Conservation (phyloP, 1,284 basidiomycete genomes). For the Puccinia sorghi region DNA sequence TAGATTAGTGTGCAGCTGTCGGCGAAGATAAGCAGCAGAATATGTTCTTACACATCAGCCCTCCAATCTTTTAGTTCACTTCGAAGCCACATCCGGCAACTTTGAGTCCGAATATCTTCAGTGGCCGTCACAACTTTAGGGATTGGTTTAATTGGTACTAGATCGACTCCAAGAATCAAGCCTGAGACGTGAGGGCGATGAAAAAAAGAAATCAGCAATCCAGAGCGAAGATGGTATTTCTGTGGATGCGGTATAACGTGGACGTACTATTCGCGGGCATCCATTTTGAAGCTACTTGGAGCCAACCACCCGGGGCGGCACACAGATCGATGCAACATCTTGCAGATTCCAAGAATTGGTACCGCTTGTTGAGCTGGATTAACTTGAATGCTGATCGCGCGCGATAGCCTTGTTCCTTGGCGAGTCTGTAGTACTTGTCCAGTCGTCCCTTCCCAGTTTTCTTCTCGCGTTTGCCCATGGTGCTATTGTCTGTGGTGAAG, state of each 20-base stretch:
- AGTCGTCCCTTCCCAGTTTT: constrained; percentile 47
- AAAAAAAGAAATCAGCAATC: constrained; percentile 42
- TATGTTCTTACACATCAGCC: constrained; percentile 72
- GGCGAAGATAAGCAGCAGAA: not conserved
- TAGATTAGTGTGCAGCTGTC: not conserved
- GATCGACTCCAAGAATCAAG: constrained; percentile 74
- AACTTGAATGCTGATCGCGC: constrained; percentile 99
- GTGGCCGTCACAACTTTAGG: constrained; percentile 90
- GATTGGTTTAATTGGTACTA: constrained; percentile 94
- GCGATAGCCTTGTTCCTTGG: constrained; percentile 92
- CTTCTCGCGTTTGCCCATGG: constrained; percentile 49
- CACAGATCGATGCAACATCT: constrained; percentile 97
- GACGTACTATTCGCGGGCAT: constrained; percentile 96
- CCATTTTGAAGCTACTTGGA: constrained; percentile 97
- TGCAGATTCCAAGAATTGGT: constrained; percentile 83
- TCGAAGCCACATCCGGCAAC: constrained; percentile 84
- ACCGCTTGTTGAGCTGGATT: constrained; percentile 98
- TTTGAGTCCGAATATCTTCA: constrained; percentile 89
- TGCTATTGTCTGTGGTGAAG: not conserved
- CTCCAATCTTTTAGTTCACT: constrained; percentile 97
- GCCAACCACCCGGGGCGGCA: constrained; percentile 98
- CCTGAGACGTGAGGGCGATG: constrained; percentile 19
- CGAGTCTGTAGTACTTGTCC: constrained; percentile 59
- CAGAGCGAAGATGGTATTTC: constrained; percentile 51
- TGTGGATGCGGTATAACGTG: constrained; percentile 54